Conservation (phyloP, 2,329 filamentous ascomycete genomes). For the Hymenoscyphus fructigenus region DNA sequence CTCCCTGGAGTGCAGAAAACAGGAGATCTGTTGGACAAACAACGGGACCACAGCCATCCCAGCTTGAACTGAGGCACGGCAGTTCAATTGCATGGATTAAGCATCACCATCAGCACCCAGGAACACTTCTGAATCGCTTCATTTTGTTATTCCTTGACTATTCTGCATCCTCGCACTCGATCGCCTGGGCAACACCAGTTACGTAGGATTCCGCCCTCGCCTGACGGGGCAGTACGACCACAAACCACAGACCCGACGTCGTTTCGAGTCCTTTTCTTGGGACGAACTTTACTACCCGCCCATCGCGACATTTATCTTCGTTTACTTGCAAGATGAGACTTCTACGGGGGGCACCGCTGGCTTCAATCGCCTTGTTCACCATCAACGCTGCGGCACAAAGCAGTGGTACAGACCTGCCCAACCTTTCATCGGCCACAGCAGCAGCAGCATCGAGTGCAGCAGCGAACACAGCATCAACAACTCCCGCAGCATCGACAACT, state of each 20-base stretch:
- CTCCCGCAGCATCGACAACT: conserved; percentile 5
- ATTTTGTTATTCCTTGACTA: background rate
- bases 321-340: conserved; percentile 24
- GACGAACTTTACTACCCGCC: background rate
- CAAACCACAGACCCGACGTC: background rate
- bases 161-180: background rate
- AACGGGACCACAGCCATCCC: background rate
- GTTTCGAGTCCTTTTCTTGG: background rate
- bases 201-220: conserved; percentile 12
- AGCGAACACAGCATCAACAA: conserved; percentile 21
- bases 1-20: conserved; percentile 5
- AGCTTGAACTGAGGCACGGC: conserved; percentile 1
- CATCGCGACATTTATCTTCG: background rate
- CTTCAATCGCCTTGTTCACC: conserved; percentile 24
- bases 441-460: conserved; percentile 18
- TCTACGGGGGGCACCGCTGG: conserved; percentile 18
- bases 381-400: conserved; percentile 20
- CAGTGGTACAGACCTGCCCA: conserved; percentile 19
- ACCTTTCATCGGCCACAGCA: conserved; percentile 29
- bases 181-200: background rate
- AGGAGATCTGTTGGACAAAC: conserved; percentile 11
- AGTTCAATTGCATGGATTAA: conserved; percentile 5
- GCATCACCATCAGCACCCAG: background rate
- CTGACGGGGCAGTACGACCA: conserved; percentile 11
- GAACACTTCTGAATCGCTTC: background rate